Percentiles rank a stretch among this genome's conserved stretches.
These are phyloP conservation scores for Fusarium chlamydosporum DNA, from an alignment of 2,329 filamentous ascomycete species.

Conservation along the genomic window DNA sequence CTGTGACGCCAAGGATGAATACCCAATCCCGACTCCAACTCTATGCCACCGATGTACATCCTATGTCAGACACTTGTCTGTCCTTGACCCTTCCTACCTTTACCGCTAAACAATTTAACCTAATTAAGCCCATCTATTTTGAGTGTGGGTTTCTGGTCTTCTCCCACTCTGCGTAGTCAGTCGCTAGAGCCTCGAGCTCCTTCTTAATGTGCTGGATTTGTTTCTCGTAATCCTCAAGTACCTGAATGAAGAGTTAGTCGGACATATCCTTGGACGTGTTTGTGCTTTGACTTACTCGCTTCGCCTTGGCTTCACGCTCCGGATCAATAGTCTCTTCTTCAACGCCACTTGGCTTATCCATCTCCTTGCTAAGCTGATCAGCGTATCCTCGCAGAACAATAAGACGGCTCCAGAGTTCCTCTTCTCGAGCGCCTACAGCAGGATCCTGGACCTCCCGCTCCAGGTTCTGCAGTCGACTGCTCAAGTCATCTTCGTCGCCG, in stretches of 20 bases:
- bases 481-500: constrained; percentile 82
- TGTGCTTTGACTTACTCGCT: constrained; percentile 71
- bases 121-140: constrained; percentile 49
- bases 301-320: constrained; percentile 78
- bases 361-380: constrained; percentile 78
- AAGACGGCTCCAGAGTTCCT: constrained; percentile 88
- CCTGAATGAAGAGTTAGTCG: constrained; percentile 61
- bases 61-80: constrained; percentile 32
- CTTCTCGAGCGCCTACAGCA: constrained; percentile 79
- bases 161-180: constrained; percentile 70
- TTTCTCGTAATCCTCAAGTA: constrained; percentile 85
- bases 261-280: neutral
- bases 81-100: constrained; percentile 7
- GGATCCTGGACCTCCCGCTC: constrained; percentile 81
- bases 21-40: constrained; percentile 44
- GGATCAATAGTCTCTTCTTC: constrained; percentile 73
- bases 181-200: constrained; percentile 74
- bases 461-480: constrained; percentile 77
- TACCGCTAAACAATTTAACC: constrained; percentile 9
- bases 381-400: constrained; percentile 81
- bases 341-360: constrained; percentile 74
- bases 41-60: constrained; percentile 42
- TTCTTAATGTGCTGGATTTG: constrained; percentile 82
- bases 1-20: constrained; percentile 46
- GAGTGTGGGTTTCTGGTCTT: constrained; percentile 61